Conservation (phyloP, 2,329 filamentous ascomycete genomes). For the Exophiala sideris region DNA sequence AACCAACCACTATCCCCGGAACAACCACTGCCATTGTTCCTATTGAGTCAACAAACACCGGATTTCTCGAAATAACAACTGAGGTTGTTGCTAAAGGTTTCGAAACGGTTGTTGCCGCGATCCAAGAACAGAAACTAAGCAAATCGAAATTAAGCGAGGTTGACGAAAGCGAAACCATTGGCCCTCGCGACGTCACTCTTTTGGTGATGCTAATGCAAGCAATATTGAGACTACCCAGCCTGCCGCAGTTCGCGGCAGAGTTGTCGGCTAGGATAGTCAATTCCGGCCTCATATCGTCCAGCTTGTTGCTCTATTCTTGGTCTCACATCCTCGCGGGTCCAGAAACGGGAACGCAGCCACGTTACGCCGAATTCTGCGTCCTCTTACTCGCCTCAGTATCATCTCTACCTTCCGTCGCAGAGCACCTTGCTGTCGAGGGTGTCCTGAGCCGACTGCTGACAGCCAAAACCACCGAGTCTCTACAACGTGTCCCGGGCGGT, state of each 20-base stretch:
- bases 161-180: conserved; percentile 44
- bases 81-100: conserved; percentile 78
- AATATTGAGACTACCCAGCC: conserved; percentile 72
- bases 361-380: conserved; percentile 90
- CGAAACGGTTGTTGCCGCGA: conserved; percentile 71
- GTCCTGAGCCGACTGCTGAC: conserved; percentile 75
- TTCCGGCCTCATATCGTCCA: conserved; percentile 70
- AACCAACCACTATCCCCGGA: conserved; percentile 30
- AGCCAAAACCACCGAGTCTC: conserved; percentile 73
- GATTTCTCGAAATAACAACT: conserved; percentile 65
- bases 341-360: conserved; percentile 64
- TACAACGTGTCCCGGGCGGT: conserved; percentile 60
- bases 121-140: conserved; percentile 67
- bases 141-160: conserved; percentile 4
- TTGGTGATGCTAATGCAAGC: conserved; percentile 85
- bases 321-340: conserved; percentile 70
- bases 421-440: conserved; percentile 84
- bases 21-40: conserved; percentile 11
- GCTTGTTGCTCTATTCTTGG: conserved; percentile 89
- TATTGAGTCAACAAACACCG: conserved; percentile 32
- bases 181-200: conserved; percentile 78
- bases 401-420: conserved; percentile 73
- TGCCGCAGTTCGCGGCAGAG: conserved; percentile 67
- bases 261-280: conserved; percentile 66
- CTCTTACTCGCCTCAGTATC: conserved; percentile 87